phyloP scores from a whole-genome alignment of 1,284 basidiomycete genomes.

The Vanrija sp. region DNA sequence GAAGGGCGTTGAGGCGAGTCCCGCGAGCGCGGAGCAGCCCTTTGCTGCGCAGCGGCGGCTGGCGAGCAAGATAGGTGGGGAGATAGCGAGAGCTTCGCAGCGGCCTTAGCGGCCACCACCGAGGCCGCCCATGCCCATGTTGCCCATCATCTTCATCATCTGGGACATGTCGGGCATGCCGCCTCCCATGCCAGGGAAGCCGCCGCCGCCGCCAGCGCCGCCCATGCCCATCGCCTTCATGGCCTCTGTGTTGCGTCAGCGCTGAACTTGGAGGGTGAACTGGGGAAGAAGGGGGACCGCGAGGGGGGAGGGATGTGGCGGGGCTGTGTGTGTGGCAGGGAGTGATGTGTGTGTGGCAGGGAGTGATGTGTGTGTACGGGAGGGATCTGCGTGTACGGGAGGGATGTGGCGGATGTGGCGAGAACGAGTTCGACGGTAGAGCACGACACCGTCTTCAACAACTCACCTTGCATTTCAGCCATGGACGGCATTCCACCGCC shows the following conservation, averaged over 20 bases:
- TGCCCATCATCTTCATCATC: conserved; percentile 53
- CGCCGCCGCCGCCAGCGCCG: conserved; percentile 52
- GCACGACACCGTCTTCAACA: too few species aligned
- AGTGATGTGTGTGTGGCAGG: too few species aligned
- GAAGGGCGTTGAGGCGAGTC: background rate
- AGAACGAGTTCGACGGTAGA: too few species aligned
- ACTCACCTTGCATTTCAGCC: conserved; percentile 50
- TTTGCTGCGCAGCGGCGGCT: too few species aligned
- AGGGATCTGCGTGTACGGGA: too few species aligned
- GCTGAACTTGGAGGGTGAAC: too few species aligned
- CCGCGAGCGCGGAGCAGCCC: too few species aligned
- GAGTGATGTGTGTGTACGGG: too few species aligned
- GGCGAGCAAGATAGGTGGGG: background rate
- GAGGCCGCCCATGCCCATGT: conserved; percentile 10
- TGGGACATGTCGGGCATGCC: conserved; percentile 49
- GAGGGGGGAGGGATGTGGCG: too few species aligned
- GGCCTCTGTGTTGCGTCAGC: conserved; percentile 53
- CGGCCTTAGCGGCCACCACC: conserved; percentile 4
- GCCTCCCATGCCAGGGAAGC: conserved; percentile 30
- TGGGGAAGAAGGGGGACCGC: too few species aligned
- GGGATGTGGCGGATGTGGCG: too few species aligned
- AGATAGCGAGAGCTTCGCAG: background rate
- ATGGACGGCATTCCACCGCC: conserved; percentile 49
- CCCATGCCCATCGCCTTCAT: conserved; percentile 76
- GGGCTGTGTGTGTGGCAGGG: too few species aligned